Base-by-base conservation (phyloP, 768 basidiomycete species). In the Termitomyces sp. region DNA sequence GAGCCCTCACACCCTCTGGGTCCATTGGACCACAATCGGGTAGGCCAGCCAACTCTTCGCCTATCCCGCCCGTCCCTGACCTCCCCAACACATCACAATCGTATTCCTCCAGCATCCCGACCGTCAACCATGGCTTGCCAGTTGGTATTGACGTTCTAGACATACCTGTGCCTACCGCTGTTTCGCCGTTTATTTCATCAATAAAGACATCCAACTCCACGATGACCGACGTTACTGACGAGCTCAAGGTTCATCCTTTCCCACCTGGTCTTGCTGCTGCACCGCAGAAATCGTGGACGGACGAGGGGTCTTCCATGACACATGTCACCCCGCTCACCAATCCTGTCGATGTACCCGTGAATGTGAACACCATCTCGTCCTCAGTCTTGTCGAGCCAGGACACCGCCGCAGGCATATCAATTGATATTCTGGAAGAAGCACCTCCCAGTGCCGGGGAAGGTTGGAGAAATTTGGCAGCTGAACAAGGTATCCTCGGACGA, bases 361-460 rank as follows among this genome's bases (percentile, higher is more conserved):
- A 56, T 56, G 51, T 59, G 22, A 59, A 45, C 18, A 18, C 52
- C 38, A 61, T 45, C 12, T 36, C 70, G 9, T 58, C 66, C 20
- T 50, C 62, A 39, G 39, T 57, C 3, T 24, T 67, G 40, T 61
- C 67, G 8, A 60, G 52, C 55, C 57, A 73, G 73, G 53, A 79
- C 72, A 63, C 70, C 65, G 57, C 68, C 9, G 56, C 71, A 42
- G 73, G 64, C 2, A 74, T 86, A 57, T 73, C 79, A 3, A 80
- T 86, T 20, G 88, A 91, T 67, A 68, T 89, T 6, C 74, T 90
- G 16, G 90, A 92, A 62, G 87, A 90, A 38, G 86, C 79, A 24
- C 90, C 90, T 8, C 90, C 90, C 3, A 69, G 69, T 58, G 84
- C 89, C 28, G 79, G 79, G 20, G 83, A 81, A 58, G 76, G 81